Conservation (phyloP, 169 alveolate species). For the Perkinsus marinus region DNA sequence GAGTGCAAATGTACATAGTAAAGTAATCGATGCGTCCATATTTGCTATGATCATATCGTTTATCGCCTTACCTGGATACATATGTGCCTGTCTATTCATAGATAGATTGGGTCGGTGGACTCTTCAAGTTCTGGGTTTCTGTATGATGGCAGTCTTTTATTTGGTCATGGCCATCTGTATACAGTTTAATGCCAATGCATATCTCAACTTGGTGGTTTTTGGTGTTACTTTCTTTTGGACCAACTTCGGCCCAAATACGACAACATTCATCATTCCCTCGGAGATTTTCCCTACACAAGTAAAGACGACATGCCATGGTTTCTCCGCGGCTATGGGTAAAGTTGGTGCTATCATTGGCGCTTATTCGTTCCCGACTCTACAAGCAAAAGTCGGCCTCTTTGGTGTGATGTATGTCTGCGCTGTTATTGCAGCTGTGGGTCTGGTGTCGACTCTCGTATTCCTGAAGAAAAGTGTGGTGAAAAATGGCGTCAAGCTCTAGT, state of each 20-base stretch:
- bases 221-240: conserved; percentile 17
- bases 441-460: not conserved
- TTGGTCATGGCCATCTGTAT: conserved; percentile 2
- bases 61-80: conserved; percentile 27
- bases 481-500: not conserved
- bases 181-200: not conserved
- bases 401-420: not conserved
- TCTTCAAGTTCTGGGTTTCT: conserved; percentile 18
- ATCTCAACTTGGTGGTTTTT: not conserved
- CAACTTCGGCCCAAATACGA: conserved; percentile 33
- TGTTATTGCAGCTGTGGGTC: conserved; percentile 3
- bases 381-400: not conserved
- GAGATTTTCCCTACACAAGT: conserved; percentile 16
- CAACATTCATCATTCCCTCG: conserved; percentile 27
- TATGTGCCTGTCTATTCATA: conserved; percentile 8
- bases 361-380: conserved; percentile 10
- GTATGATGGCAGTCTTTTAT: conserved; percentile 11
- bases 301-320: conserved; percentile 33
- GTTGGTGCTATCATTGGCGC: conserved; percentile 31
- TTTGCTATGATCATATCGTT: conserved; percentile 1
- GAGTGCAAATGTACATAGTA: not conserved
- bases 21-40: not conserved
- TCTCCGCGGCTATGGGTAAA: conserved; percentile 39
- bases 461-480: not conserved
- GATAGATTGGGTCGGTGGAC: conserved; percentile 10